A percentile compares a stretch with the other conserved stretches of the same genome.
Conservation (phyloP, 2,329 filamentous ascomycete species). For the Fusarium sp. region DNA sequence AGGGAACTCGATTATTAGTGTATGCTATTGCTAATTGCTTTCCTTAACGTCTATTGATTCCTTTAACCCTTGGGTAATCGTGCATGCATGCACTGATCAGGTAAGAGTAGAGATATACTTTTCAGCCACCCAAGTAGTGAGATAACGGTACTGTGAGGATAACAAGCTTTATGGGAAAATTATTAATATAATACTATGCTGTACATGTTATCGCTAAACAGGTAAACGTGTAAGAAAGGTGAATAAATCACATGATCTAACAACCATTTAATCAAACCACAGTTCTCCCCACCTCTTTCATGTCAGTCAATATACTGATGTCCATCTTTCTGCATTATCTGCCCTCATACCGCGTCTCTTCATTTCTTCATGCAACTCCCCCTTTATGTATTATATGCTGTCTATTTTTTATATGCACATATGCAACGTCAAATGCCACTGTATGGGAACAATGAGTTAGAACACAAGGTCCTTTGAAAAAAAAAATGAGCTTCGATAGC, state of each 20-base stretch:
- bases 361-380: conserved; percentile 20
- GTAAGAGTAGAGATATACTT: not conserved
- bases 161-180: not conserved
- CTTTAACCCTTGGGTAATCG: not conserved
- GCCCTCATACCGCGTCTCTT: conserved; percentile 21
- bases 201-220: not conserved
- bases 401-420: not conserved
- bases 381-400: conserved; percentile 6
- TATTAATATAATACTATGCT: not conserved
- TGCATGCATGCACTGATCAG: not conserved
- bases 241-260: conserved; percentile 22
- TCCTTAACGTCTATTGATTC: conserved; percentile 1
- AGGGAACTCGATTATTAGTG: conserved; percentile 54
- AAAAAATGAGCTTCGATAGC: not conserved
- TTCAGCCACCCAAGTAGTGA: no score
- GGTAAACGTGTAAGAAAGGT: conserved; percentile 10
- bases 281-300: not conserved
- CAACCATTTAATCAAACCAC: not conserved
- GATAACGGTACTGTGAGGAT: not conserved
- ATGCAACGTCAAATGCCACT: not conserved
- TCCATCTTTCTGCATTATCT: not conserved
- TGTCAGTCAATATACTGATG: not conserved
- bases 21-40: conserved; percentile 51
- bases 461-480: not conserved
- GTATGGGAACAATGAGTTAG: conserved; percentile 10